Percentiles rank a stretch among this genome's conserved stretches.
These are phyloP conservation scores for Prunus armeniaca DNA, from an alignment of 306 rosid genomes.

Conservation along the genomic window DNA sequence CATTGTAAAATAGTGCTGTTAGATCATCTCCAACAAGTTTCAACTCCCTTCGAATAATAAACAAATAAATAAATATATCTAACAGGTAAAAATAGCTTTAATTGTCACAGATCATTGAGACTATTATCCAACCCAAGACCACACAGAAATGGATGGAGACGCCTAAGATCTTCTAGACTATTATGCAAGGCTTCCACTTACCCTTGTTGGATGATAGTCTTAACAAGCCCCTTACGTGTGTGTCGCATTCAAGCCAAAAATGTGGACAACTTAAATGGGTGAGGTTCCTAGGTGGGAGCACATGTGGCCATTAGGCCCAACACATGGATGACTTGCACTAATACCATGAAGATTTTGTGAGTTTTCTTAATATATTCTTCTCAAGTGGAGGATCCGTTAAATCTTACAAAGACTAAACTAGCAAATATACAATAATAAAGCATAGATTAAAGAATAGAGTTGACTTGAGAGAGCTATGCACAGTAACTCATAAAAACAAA, in stretches of 20 bases:
- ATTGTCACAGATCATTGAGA: neutral
- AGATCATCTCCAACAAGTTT: conserved; percentile 6
- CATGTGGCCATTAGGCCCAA: neutral
- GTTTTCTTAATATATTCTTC: neutral
- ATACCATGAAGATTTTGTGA: neutral
- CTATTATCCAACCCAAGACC: too few species aligned
- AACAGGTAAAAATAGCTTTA: neutral
- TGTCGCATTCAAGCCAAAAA: neutral
- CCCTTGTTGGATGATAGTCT: neutral
- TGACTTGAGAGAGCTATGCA: neutral
- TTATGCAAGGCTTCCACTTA: neutral
- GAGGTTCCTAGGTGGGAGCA: neutral
- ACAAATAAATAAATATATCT: neutral
- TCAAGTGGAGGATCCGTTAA: neutral
- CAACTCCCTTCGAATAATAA: too few species aligned
- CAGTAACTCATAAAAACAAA: neutral
- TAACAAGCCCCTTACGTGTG: neutral
- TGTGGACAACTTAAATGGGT: neutral
- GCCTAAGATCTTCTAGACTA: neutral
- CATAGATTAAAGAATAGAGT: neutral
- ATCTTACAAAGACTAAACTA: neutral
- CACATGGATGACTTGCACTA: neutral
- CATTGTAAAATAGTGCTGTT: conserved; percentile 20
- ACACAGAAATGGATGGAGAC: too few species aligned
- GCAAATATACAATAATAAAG: too few species aligned